Conservation (phyloP, 768 basidiomycete genomes). For the Thelephora aurantiotincta region DNA sequence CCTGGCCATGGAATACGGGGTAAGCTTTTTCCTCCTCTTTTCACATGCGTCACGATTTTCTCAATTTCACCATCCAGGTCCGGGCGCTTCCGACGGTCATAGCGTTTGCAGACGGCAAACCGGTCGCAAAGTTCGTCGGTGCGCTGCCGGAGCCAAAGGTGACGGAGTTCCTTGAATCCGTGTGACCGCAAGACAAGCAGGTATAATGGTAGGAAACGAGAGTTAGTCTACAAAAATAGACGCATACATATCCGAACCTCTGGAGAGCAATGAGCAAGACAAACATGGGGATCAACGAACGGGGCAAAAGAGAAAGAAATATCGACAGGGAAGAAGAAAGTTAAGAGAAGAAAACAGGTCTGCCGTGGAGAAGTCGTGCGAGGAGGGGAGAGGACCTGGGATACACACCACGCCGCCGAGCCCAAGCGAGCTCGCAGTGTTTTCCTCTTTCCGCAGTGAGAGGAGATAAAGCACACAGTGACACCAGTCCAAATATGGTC, state of each 20-base stretch:
- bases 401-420: background rate
- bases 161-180: constrained; percentile 12
- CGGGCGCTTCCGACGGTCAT: constrained; percentile 68
- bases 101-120: constrained; percentile 55
- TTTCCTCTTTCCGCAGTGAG: background rate
- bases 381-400: background rate
- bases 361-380: background rate
- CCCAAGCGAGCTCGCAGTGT: background rate
- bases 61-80: constrained; percentile 29
- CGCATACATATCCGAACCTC: too few species aligned
- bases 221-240: too few species aligned
- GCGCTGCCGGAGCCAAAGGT: constrained; percentile 16
- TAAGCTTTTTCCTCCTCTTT: constrained; percentile 10
- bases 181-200: constrained; percentile 5
- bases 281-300: background rate
- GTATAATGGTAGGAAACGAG: background rate
- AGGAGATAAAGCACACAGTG: background rate
- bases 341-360: background rate
- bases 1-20: constrained; percentile 40
- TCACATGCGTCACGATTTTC: background rate
- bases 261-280: too few species aligned
- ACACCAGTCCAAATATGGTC: background rate
- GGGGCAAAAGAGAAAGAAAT: background rate
- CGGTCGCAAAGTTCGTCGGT: constrained; percentile 44
- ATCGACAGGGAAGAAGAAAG: background rate